A percentile compares a stretch with the other conserved stretches of the same genome.
Conservation (phyloP, 1,284 basidiomycete species). For the Boletellus deceptivus region DNA sequence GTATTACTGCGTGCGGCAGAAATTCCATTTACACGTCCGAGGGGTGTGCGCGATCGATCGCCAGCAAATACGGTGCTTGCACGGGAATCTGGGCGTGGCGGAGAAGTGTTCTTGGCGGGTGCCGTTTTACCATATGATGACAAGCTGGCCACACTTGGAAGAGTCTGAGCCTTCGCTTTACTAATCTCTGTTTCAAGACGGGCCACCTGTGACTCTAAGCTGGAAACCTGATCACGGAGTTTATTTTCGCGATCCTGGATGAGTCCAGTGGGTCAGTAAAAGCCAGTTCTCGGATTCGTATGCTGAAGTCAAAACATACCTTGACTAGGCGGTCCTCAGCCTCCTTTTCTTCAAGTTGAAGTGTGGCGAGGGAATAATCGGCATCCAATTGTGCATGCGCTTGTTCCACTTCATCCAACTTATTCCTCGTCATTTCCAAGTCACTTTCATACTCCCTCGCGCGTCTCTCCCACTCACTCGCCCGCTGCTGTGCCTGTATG, state of each 20-base stretch:
- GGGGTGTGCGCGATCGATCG: conserved; percentile 43
- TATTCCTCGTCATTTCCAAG: conserved; percentile 55
- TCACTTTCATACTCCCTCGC: conserved; percentile 68
- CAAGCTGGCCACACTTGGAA: conserved; percentile 17
- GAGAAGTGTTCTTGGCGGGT: conserved; percentile 33
- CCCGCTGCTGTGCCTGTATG: conserved; percentile 68
- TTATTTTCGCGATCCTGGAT: conserved; percentile 69
- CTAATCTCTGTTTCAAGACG: conserved; percentile 60
- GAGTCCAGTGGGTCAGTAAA: conserved; percentile 7
- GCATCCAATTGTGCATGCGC: conserved; percentile 61
- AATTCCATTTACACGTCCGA: conserved; percentile 28
- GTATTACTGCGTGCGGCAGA: conserved; percentile 41
- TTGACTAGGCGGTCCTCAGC: conserved; percentile 62
- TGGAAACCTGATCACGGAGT: conserved; percentile 61
- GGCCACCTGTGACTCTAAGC: conserved; percentile 61
- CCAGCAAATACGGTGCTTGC: conserved; percentile 56
- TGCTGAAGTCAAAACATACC: conserved; percentile 40
- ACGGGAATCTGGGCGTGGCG: conserved; percentile 65
- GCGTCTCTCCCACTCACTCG: conserved; percentile 74
- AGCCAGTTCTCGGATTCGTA: conserved; percentile 4
- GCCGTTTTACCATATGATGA: conserved; percentile 37
- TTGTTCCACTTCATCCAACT: conserved; percentile 66
- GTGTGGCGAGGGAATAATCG: conserved; percentile 60
- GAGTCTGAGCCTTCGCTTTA: conserved; percentile 42
- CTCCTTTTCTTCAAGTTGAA: conserved; percentile 73